Conservation (phyloP, 768 basidiomycete species). For the Trametes maxima region DNA sequence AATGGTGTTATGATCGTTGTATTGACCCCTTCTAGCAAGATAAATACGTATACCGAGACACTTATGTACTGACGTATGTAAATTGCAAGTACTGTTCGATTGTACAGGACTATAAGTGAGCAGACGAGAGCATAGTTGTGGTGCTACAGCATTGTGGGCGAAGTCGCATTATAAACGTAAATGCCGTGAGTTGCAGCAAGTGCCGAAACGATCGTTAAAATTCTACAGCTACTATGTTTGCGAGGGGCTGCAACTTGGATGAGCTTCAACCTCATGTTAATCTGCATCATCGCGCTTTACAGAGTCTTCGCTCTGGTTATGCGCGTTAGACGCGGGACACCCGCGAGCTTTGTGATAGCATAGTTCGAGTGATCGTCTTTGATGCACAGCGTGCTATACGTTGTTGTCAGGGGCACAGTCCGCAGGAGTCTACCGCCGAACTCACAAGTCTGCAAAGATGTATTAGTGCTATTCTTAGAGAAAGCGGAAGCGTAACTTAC, state of each 20-base stretch:
- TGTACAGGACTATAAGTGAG: neutral
- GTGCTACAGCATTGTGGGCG: neutral
- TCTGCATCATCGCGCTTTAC: neutral
- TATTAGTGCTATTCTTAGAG: neutral
- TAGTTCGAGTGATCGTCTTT: conserved; percentile 61
- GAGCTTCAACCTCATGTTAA: too few relatives aligned
- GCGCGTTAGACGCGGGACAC: conserved; percentile 45
- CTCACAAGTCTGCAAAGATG: conserved; percentile 30
- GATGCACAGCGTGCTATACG: conserved; percentile 54
- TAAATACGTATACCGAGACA: neutral
- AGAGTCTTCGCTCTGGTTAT: conserved; percentile 19
- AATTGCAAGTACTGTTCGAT: neutral
- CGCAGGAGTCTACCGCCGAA: neutral
- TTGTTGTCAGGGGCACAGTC: neutral
- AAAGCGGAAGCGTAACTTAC: conserved; percentile 27
- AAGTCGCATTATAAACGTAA: neutral
- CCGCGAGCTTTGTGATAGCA: conserved; percentile 41
- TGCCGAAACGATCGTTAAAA: neutral
- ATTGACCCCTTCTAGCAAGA: too few relatives aligned
- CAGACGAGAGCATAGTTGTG: neutral
- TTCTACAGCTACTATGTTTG: neutral
- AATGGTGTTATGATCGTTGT: too few relatives aligned
- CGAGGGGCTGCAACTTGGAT: too few relatives aligned
- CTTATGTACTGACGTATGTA: too few relatives aligned
- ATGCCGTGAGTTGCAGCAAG: neutral